Conservation (phyloP, 345 rosid species). For the Aquilaria sinensis region DNA sequence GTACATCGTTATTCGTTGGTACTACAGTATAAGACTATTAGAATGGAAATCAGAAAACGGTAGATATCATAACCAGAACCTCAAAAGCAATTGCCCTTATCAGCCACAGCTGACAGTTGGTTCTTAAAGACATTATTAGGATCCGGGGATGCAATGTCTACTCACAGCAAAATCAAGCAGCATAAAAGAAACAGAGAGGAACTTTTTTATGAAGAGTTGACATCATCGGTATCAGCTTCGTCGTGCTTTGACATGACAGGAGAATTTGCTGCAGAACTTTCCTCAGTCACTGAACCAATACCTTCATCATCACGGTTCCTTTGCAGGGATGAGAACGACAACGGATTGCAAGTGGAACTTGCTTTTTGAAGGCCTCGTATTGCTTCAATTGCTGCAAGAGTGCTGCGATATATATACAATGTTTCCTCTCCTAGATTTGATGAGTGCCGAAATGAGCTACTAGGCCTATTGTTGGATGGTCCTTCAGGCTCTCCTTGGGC, state of each 20-base stretch:
- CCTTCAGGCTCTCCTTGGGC: slow-evolving; percentile 16
- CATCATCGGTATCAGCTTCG: slow-evolving; percentile 44
- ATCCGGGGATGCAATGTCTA: too few species aligned
- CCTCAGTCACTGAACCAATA: slow-evolving; percentile 57
- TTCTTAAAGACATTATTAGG: too few species aligned
- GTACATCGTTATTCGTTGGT: too few species aligned
- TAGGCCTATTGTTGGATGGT: slow-evolving; percentile 18
- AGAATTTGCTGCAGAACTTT: slow-evolving; percentile 59
- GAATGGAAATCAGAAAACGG: too few species aligned
- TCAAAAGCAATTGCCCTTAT: too few species aligned
- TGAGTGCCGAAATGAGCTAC: slow-evolving; percentile 32
- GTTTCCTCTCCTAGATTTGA: slow-evolving; percentile 53
- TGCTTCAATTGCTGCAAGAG: slow-evolving; percentile 94
- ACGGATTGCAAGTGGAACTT: slow-evolving; percentile 82
- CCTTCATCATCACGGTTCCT: slow-evolving; percentile 52
- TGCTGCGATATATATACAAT: slow-evolving; percentile 69
- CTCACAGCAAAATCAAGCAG: too few species aligned
- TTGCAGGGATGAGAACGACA: slow-evolving; percentile 58
- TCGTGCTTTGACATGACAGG: slow-evolving; percentile 28
- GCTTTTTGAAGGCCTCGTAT: slow-evolving; percentile 78
- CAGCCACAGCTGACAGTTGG: too few species aligned
- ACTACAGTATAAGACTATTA: too few species aligned
- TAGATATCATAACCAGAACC: too few species aligned
- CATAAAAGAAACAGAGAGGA: background rate
- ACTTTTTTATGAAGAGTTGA: slow-evolving; percentile 25